These are phyloP conservation scores for Hypoxylon sp. DNA, from an alignment of 2,329 filamentous ascomycete species.

Conservation along the genomic window DNA sequence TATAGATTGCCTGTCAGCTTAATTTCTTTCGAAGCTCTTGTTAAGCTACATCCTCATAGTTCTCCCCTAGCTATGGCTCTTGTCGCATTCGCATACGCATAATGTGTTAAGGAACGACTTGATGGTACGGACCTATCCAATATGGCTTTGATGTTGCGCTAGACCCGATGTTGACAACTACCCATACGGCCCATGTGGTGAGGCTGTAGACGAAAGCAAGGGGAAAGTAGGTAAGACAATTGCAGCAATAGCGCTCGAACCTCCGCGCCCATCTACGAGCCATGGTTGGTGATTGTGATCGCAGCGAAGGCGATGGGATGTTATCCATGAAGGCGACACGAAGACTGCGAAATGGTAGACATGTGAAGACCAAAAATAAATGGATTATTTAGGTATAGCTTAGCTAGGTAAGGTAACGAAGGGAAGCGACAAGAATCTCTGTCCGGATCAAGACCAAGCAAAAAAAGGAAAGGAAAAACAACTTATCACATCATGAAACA, in stretches of 20 bases:
- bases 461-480: conserved; percentile 5
- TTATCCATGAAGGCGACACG: conserved; percentile 37
- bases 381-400: no score
- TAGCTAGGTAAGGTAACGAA: conserved; percentile 3
- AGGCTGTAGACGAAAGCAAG: conserved; percentile 86
- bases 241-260: conserved; percentile 85
- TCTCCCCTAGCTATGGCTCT: neutral
- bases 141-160: conserved; percentile 59
- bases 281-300: conserved; percentile 53
- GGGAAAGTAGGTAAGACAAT: conserved; percentile 82
- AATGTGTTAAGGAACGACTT: neutral
- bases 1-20: conserved; percentile 42
- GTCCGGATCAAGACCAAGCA: no score
- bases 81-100: conserved; percentile 13
- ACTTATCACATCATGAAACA: conserved; percentile 34
- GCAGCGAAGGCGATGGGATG: conserved; percentile 38
- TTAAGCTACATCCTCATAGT: no score
- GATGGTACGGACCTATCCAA: conserved; percentile 63
- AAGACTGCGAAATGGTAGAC: neutral
- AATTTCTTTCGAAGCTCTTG: neutral
- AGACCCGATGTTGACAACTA: conserved; percentile 77
- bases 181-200: conserved; percentile 94
- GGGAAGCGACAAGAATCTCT: conserved; percentile 17
- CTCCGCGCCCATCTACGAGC: conserved; percentile 71
- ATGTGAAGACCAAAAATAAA: neutral